phyloP scores from a whole-genome alignment of 208 protist genomes.

The Leishmania turanica region DNA sequence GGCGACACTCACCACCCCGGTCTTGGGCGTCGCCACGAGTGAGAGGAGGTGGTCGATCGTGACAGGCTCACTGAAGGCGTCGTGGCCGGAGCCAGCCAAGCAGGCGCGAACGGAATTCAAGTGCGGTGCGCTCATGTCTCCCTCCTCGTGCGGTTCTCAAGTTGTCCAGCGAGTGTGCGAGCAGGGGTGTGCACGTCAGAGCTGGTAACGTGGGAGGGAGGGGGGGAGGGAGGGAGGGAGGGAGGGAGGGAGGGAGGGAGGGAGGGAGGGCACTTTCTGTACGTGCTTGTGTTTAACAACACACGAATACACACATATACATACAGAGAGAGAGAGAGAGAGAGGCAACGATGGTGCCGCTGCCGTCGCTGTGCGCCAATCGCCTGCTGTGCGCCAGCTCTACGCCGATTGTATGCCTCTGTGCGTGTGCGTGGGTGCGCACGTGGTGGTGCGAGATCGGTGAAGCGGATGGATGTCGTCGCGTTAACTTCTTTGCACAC shows the following conservation, averaged over 20 bases:
- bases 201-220: not conserved
- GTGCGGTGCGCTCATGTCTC: not conserved
- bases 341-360: not conserved
- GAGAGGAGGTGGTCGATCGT: conserved; percentile 66
- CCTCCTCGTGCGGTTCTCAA: not conserved
- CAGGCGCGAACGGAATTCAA: conserved; percentile 62
- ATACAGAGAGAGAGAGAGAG: not conserved
- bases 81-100: conserved; percentile 66
- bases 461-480: not conserved
- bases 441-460: not conserved
- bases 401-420: not conserved
- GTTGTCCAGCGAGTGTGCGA: not conserved
- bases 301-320: not conserved
- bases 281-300: not conserved
- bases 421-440: not conserved
- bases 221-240: not conserved
- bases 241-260: not conserved
- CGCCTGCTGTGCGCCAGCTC: not conserved
- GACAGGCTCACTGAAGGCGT: conserved; percentile 43
- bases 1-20: conserved; percentile 46
- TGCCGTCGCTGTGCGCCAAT: not conserved
- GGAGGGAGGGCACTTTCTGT: not conserved
- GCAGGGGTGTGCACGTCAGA: not conserved
- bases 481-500: not conserved
- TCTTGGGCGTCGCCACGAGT: conserved; percentile 38